These are phyloP conservation scores for Triticum timopheevii DNA, from an alignment of 176 grass and related monocot species.

Conservation along the genomic window DNA sequence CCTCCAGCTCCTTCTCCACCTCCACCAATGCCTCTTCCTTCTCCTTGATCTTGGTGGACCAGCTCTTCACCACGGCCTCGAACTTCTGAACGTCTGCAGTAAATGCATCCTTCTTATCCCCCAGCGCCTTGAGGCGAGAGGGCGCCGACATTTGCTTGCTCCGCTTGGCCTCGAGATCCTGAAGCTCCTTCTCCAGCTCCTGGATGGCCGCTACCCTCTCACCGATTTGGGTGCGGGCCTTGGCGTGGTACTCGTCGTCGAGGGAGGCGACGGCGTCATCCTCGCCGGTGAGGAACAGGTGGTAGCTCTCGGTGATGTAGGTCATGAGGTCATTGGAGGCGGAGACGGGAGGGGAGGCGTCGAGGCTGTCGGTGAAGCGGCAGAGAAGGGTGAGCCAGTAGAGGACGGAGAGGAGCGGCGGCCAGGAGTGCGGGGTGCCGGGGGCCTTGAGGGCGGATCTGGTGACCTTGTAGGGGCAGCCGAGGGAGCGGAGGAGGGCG, in stretches of 20 bases:
- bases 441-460: conserved; percentile 76
- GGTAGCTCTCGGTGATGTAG: conserved; percentile 58
- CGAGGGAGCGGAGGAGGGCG: conserved; percentile 36
- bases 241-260: conserved; percentile 58
- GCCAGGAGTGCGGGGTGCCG: conserved; percentile 82
- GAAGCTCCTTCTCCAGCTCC: conserved; percentile 55
- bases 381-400: conserved; percentile 72
- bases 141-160: conserved; percentile 40
- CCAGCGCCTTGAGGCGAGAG: conserved; percentile 36
- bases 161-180: conserved; percentile 42
- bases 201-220: background rate
- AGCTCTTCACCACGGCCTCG: conserved; percentile 62
- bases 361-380: background rate
- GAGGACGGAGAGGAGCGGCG: conserved; percentile 65
- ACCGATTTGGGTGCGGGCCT: conserved; percentile 34
- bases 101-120: conserved; percentile 43
- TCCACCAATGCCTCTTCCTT: conserved; percentile 43
- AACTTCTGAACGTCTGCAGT: conserved; percentile 69
- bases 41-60: conserved; percentile 48
- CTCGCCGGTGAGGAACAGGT: conserved; percentile 46
- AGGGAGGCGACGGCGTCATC: conserved; percentile 52
- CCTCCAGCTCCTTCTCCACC: conserved; percentile 59
- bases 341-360: background rate
- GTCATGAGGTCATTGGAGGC: conserved; percentile 36
- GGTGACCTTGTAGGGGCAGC: conserved; percentile 55